Base-by-base conservation (phyloP, 1,284 basidiomycete genomes). In the Ustanciosporium gigantosporum region DNA sequence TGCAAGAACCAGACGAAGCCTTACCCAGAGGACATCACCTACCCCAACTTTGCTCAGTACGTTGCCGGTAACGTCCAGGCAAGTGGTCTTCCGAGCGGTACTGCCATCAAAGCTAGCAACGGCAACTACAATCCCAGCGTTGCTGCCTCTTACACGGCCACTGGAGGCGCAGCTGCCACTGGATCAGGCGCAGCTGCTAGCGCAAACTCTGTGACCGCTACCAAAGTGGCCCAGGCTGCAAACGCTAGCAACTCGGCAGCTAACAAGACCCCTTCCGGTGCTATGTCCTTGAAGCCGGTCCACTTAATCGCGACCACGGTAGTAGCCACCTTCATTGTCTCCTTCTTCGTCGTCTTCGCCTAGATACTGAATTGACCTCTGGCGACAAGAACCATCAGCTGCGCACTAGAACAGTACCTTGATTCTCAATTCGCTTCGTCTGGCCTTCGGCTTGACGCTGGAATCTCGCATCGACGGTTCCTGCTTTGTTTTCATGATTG, bases 1-100 rank as follows among this genome's bases (percentile, higher is more conserved):
- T 77, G 75, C 59, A 60, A 68, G 52, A 76, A 76, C 58, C 39
- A 64, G 40, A 68, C 72, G 13, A 52, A 74, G 29, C 81, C 81
- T 0, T 83, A 82, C 65, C 72, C 61, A n/a, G 81, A 83, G 69
- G 53, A 64, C 35, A 70, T 78, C 40, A 74, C 70, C 34, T 81
- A 74, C 68, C 74, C 74, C 9, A 53, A 50, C 58, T 74, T 70
- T 52, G 64, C 37, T 17, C 46, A 68, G 36, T 74, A 70, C 48
- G 34, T 59, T 6, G 52, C 47, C 4, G 73, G 72, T 31, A 70
- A 69, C 39, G 52, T 70, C 34, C 40, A 51, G 35, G 69, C 73
- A 2, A 61, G 61, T 8, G 68, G 68, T 13, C 31, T 73, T 9
- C 74, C 74, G 5, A 23, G 41, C 23, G 56, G 56, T 2, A 32